These are phyloP conservation scores for Oxyria digyna DNA, from an alignment of 148 eudicot species.

Conservation along the genomic window DNA sequence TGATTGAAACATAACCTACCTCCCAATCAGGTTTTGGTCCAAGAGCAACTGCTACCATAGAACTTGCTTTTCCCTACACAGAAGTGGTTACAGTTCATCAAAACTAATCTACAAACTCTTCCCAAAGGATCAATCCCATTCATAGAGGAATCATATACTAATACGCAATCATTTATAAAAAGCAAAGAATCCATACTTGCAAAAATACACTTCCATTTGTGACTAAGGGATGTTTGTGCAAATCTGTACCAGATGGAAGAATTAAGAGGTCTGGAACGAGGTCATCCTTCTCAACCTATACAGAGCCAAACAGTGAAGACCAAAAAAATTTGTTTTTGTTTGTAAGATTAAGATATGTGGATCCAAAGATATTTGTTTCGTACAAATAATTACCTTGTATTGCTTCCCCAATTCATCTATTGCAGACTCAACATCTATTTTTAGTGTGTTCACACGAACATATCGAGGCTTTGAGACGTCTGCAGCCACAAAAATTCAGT, in stretches of 20 bases:
- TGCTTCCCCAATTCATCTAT: conserved; percentile 38
- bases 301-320: neutral
- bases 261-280: conserved; percentile 68
- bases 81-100: neutral
- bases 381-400: conserved; percentile 27
- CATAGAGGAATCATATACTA: neutral
- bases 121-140: neutral
- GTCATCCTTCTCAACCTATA: conserved; percentile 72
- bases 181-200: conserved; percentile 45
- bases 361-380: neutral
- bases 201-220: conserved; percentile 64
- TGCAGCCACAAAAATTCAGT: conserved; percentile 16
- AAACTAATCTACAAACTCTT: neutral
- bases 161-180: neutral
- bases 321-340: neutral
- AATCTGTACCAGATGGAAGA: conserved; percentile 70
- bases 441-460: conserved; percentile 93
- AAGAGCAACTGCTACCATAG: conserved; percentile 91
- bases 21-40: conserved; percentile 89
- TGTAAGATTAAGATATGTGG: neutral
- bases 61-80: conserved; percentile 83
- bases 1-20: conserved; percentile 30
- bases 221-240: conserved; percentile 82
- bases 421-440: conserved; percentile 53
- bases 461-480: conserved; percentile 72